Percentiles rank a stretch among this genome's conserved stretches.
Evolutionary conservation across 176 grass and related monocot species (phyloP).

Genomic region (Chrysopogon serrulatus): DNA sequence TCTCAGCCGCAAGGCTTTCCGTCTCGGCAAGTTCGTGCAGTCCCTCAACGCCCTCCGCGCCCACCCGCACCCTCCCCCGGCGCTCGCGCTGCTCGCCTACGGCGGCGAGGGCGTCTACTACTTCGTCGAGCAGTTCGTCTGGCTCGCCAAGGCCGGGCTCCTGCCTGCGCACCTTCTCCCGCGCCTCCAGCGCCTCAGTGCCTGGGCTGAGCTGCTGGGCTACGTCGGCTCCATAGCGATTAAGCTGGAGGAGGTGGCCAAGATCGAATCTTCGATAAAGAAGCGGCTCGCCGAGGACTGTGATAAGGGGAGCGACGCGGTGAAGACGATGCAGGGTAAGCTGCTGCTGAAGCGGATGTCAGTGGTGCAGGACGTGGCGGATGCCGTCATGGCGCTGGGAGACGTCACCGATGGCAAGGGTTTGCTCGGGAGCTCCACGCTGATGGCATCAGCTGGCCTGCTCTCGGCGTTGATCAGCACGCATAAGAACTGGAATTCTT

Average conservation of each 20-base stretch:
- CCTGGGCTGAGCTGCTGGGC: constrained; percentile 58
- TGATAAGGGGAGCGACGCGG: constrained; percentile 29
- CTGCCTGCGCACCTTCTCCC: constrained; percentile 49
- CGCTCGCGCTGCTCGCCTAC: constrained; percentile 46
- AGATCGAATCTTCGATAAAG: constrained; percentile 45
- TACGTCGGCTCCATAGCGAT: constrained; percentile 51
- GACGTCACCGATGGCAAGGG: constrained; percentile 55
- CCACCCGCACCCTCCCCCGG: constrained; percentile 5
- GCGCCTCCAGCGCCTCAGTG: constrained; percentile 46
- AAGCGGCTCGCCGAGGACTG: neutral
- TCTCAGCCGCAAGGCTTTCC: constrained; percentile 93
- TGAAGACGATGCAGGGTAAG: constrained; percentile 33
- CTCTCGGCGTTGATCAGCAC: constrained; percentile 64
- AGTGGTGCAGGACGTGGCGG: constrained; percentile 64
- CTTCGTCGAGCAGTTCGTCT: constrained; percentile 74
- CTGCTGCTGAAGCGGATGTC: constrained; percentile 62
- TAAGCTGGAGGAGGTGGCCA: constrained; percentile 49
- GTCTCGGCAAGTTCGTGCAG: constrained; percentile 93
- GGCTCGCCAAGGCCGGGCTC: constrained; percentile 59
- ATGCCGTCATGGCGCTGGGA: constrained; percentile 63
- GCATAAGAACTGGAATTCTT: constrained; percentile 69
- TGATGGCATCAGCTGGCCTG: constrained; percentile 55
- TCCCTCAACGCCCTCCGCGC: constrained; percentile 67
- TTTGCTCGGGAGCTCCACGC: constrained; percentile 39
- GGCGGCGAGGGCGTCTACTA: constrained; percentile 68